Evolutionary conservation across 2,329 filamentous ascomycete genomes (phyloP), one percentile per base, ranked within the genome.

Genomic region (Neofusicoccum kwambonambiense): DNA sequence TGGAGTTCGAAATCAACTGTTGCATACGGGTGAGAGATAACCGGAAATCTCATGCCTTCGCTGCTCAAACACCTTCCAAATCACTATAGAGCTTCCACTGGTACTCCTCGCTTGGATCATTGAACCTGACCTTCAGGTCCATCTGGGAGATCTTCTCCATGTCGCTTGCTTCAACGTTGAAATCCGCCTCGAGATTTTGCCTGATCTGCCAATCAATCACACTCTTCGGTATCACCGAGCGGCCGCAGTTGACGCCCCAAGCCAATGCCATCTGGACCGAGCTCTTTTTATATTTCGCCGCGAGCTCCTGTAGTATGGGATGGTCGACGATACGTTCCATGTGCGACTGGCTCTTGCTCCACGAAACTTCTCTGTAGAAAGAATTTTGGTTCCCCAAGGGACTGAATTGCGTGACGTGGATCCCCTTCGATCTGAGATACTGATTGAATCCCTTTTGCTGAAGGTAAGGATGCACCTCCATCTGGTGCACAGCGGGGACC

Each of bases 81-180:
- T 87, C 86, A 1, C 72, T 69, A 68, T 86, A 89, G 68, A 88
- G 87, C 6, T 85, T 77, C 74, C 83, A 86, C 2, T 84, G 82
- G 76, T 89, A 89, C 15, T 75, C 77, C 8, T 71, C 76, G 47
- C 80, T 84, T 3, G 85, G 81, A 72, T 89, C 86, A 64, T 88
- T 89, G 71, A 89, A 88, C 45, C 87, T 78, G 68, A 87, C 49
- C 74, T 87, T 88, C 76, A 83, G 86, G 71, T 89, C 86, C 22
- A 89, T 77, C 0, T 67, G 70, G 42, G 80, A 77, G 58, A 75
- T 70, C 22, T 66, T 67, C 66, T 73, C 71, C 69, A 89, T 75
- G 69, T 90, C 88, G 52, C 83, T 83, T 0, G 73, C 69, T 1
- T 82, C 80, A 34, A 90, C 78, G 70, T 84, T 82, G 73, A 90